A percentile compares a stretch with the other conserved stretches of the same genome.
Evolutionary conservation across 1,139 yeast species (phyloP).

Genomic region (Eremothecium cymbalariae): DNA sequence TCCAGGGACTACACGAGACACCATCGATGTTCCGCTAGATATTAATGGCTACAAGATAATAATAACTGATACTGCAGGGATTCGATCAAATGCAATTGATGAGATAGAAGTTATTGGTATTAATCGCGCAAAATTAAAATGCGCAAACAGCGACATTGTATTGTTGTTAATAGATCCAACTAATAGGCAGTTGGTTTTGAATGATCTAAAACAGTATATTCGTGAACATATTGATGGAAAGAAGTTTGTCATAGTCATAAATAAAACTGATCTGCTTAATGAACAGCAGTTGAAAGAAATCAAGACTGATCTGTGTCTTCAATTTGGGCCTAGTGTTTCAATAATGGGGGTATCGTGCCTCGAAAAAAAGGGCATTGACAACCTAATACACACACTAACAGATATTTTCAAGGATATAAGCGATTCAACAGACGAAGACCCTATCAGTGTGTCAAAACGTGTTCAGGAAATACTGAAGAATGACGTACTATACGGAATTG

Average conservation of each 20-base stretch:
- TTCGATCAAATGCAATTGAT: conserved; percentile 49
- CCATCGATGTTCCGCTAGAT: conserved; percentile 73
- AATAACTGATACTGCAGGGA: conserved; percentile 91
- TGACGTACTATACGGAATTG: conserved; percentile 68
- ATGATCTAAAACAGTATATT: conserved; percentile 22
- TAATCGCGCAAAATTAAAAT: conserved; percentile 55
- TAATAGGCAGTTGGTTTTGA: conserved; percentile 7
- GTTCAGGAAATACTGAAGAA: conserved; percentile 61
- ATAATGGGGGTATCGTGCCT: conserved; percentile 57
- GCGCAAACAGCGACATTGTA: conserved; percentile 54
- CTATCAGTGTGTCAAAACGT: conserved; percentile 64
- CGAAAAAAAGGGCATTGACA: conserved; percentile 47
- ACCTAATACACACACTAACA: conserved; percentile 37
- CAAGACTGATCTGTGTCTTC: conserved; percentile 20
- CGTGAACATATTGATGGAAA: conserved; percentile 32
- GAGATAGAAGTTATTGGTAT: conserved; percentile 78
- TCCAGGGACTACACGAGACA: conserved; percentile 93
- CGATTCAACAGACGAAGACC: conserved; percentile 42
- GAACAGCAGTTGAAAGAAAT: conserved; percentile 23
- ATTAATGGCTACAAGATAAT: conserved; percentile 78
- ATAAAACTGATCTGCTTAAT: conserved; percentile 52
- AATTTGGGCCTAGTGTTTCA: conserved; percentile 16
- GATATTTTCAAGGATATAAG: conserved; percentile 44
- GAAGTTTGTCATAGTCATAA: conserved; percentile 42
- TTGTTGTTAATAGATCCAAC: conserved; percentile 40